Percentiles rank a stretch among this genome's conserved stretches.
These are phyloP conservation scores for Picochlorum sp. DNA, from an alignment of 139 green algal species.

Conservation along the genomic window DNA sequence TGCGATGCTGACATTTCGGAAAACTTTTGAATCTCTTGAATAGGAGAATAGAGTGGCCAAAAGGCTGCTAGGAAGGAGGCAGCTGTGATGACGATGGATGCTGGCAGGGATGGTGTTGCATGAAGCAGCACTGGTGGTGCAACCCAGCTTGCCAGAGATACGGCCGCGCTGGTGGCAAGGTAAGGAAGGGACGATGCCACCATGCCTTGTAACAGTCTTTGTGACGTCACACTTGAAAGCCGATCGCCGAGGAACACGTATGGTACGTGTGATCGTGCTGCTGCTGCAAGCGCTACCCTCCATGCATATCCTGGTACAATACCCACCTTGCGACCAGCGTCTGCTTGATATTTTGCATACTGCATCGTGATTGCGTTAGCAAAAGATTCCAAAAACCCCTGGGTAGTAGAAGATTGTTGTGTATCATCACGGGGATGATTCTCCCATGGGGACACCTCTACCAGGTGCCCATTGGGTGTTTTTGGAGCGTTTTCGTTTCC, in stretches of 20 bases:
- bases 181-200: constrained; percentile 20
- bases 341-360: constrained; percentile 41
- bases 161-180: constrained; percentile 3
- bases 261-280: constrained; percentile 25
- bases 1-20: constrained; percentile 37
- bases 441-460: too few relatives aligned
- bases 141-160: constrained; percentile 7
- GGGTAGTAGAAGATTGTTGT: not conserved
- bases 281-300: constrained; percentile 51
- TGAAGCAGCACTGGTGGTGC: not conserved
- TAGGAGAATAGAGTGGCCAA: constrained; percentile 52
- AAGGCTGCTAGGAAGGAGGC: constrained; percentile 24
- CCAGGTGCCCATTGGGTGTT: too few relatives aligned
- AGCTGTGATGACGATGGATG: constrained; percentile 9
- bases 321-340: constrained; percentile 39
- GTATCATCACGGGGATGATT: not conserved
- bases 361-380: constrained; percentile 23
- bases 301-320: constrained; percentile 54
- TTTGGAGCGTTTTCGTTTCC: too few relatives aligned
- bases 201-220: constrained; percentile 31
- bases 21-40: constrained; percentile 56
- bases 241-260: constrained; percentile 63
- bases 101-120: not conserved
- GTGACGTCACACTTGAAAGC: constrained; percentile 32
- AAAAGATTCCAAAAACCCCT: constrained; percentile 6